Percentiles rank a stretch among this genome's conserved stretches.
Conservation (phyloP, 768 basidiomycete species). For the Sporobolomyces phaffii region DNA sequence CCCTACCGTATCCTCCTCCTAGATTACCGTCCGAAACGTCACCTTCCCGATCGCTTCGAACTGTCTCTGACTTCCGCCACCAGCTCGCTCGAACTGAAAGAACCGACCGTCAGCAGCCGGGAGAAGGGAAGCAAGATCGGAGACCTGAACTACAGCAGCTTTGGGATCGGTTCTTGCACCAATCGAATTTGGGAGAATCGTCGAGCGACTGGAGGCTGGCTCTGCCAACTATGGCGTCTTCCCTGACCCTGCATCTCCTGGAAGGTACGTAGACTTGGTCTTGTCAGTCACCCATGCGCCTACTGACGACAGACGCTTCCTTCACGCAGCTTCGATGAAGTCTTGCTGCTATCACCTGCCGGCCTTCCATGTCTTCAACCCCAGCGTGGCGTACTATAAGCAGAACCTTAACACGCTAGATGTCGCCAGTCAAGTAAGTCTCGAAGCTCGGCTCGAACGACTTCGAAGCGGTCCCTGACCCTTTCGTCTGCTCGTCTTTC, state of each 20-base stretch:
- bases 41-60: background rate
- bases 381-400: constrained; percentile 12
- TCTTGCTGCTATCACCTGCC: constrained; percentile 38
- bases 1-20: background rate
- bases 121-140: background rate
- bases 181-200: constrained; percentile 20
- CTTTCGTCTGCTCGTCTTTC: background rate
- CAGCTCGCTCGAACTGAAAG: constrained; percentile 4
- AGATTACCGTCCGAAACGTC: background rate
- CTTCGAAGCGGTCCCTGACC: background rate
- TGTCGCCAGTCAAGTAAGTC: constrained; percentile 21
- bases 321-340: constrained; percentile 24
- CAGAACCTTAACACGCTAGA: constrained; percentile 22
- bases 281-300: too few species aligned
- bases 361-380: constrained; percentile 29
- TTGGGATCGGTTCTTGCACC: constrained; percentile 24
- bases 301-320: background rate
- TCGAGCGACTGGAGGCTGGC: constrained; percentile 32
- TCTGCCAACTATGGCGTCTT: constrained; percentile 28
- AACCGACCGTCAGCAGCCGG: too few species aligned
- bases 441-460: background rate
- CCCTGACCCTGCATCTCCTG: constrained; percentile 27
- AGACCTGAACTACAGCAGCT: background rate
- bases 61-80: constrained; percentile 13
- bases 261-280: constrained; percentile 12